phyloP scores from a whole-genome alignment of 768 basidiomycete genomes.

The Sutorius australiensis region DNA sequence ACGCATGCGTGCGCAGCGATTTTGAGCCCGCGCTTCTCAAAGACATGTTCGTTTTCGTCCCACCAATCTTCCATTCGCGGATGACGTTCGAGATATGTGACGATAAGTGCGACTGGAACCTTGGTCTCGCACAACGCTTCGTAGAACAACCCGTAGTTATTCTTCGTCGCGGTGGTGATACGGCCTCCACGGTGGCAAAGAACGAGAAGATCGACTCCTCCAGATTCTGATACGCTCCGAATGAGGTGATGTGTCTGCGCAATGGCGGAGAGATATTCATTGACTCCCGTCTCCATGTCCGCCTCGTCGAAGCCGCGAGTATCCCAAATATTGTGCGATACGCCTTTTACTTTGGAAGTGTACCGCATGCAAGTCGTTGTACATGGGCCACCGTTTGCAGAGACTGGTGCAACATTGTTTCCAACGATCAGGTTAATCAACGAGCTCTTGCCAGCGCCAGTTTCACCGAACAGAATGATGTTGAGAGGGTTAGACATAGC shows the following conservation, averaged over 20 bases:
- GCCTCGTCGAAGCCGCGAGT: not conserved
- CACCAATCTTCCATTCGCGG: not conserved
- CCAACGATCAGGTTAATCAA: not conserved
- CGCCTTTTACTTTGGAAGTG: not conserved
- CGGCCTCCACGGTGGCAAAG: not conserved
- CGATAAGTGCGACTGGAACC: not conserved
- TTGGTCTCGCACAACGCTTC: not conserved
- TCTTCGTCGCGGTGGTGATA: not conserved
- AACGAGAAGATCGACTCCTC: too few relatives aligned
- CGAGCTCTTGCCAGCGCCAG: not conserved
- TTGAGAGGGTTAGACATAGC: not conserved
- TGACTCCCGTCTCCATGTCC: too few relatives aligned
- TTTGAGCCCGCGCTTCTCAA: not conserved
- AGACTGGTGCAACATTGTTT: not conserved
- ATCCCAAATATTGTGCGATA: not conserved
- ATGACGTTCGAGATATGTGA: not conserved
- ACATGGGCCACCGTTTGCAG: not conserved
- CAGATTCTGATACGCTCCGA: too few relatives aligned
- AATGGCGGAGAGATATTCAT: too few relatives aligned
- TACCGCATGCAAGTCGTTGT: not conserved
- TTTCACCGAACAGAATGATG: not conserved
- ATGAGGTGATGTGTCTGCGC: too few relatives aligned
- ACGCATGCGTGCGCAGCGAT: not conserved
- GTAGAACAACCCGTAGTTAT: not conserved
- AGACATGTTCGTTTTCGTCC: not conserved